Evolutionary conservation across 2,329 filamentous ascomycete genomes (phyloP).

Genomic region (Pseudopithomyces maydicus): DNA sequence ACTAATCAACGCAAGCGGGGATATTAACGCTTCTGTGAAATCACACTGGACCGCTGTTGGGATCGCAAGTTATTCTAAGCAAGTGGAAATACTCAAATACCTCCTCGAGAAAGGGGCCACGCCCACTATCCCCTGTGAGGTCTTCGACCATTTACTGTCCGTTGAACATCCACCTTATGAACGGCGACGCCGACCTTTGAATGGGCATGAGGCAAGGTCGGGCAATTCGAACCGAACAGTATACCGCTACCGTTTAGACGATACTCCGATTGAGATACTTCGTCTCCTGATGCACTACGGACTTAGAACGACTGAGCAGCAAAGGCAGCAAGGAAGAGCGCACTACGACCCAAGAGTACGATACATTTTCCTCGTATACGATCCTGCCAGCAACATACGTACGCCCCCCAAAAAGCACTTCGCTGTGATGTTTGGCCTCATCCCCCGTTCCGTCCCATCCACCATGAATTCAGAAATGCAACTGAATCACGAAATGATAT

Average conservation of each 20-base stretch:
- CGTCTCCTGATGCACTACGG: background rate
- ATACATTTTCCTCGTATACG: background rate
- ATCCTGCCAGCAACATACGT: too few species aligned
- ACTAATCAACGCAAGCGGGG: background rate
- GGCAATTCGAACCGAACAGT: too few species aligned
- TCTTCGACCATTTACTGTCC: background rate
- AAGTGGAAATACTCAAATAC: background rate
- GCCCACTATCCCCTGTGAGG: background rate
- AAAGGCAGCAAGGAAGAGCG: background rate
- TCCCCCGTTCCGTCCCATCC: too few species aligned
- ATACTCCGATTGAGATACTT: background rate
- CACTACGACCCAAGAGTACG: background rate
- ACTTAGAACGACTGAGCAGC: background rate
- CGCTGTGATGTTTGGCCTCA: too few species aligned
- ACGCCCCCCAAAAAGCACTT: too few species aligned
- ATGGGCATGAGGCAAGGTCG: too few species aligned
- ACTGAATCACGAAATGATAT: too few species aligned
- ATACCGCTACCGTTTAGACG: background rate
- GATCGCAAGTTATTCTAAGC: background rate
- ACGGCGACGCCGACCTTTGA: background rate
- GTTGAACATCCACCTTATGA: background rate
- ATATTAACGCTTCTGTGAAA: background rate
- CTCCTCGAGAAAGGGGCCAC: background rate
- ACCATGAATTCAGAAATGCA: too few species aligned
- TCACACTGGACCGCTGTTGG: background rate